These are phyloP conservation scores for Aspergillus sojae DNA, from an alignment of 2,329 filamentous ascomycete genomes.

Conservation along the genomic window DNA sequence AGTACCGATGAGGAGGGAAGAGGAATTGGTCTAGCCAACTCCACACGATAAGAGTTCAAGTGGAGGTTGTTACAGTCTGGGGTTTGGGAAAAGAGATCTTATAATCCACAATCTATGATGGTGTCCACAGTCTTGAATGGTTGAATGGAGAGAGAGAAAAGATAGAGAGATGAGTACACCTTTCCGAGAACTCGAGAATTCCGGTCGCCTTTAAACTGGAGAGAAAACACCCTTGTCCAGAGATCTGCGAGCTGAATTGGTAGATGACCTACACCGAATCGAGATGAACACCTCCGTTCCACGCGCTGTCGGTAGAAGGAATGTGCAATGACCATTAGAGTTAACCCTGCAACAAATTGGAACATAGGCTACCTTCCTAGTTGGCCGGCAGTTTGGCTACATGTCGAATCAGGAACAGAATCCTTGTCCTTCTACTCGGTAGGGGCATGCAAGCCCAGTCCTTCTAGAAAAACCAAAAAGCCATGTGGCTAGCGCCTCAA, in stretches of 20 bases:
- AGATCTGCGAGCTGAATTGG: background rate
- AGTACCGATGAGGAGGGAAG: background rate
- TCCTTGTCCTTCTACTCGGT: background rate
- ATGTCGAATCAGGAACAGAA: background rate
- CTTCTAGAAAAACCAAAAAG: background rate
- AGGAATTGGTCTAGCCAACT: background rate
- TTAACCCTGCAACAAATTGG: background rate
- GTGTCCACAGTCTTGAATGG: background rate
- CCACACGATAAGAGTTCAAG: background rate
- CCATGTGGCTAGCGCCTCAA: slow-evolving; percentile 2
- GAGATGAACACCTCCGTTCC: background rate
- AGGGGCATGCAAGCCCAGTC: background rate
- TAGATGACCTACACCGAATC: background rate
- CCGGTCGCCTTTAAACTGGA: background rate
- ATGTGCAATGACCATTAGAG: background rate
- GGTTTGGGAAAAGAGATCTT: background rate
- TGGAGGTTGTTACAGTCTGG: background rate
- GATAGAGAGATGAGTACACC: background rate
- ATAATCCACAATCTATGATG: background rate
- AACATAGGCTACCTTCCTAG: background rate
- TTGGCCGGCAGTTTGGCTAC: background rate
- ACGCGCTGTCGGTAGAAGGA: background rate
- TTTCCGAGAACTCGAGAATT: background rate
- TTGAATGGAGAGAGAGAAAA: background rate
- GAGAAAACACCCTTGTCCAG: background rate